phyloP scores from a whole-genome alignment of 305 asterid genomes.

The Striga hermonthica region DNA sequence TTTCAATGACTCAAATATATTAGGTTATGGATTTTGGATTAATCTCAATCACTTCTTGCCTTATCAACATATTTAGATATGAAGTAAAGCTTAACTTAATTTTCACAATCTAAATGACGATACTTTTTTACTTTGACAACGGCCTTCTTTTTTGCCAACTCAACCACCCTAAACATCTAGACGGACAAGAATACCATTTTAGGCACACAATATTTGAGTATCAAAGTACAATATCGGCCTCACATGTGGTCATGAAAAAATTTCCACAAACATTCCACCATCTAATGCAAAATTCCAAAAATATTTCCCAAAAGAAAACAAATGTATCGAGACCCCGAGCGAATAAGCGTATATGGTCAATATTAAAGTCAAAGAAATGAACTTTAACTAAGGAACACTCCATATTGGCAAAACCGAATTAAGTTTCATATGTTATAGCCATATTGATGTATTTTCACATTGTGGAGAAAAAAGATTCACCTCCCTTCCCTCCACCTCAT shows the following conservation, averaged over 20 bases:
- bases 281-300: neutral
- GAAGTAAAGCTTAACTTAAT: no score
- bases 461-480: no score
- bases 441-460: no score
- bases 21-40: no score
- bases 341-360: neutral
- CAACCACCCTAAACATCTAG: neutral
- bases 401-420: no score
- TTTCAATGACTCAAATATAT: no score
- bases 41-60: no score
- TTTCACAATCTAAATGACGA: no score
- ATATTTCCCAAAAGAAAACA: neutral
- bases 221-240: neutral
- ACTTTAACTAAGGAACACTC: neutral
- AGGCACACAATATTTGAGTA: neutral
- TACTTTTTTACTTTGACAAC: neutral
- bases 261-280: neutral
- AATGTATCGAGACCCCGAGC: neutral
- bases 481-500: no score
- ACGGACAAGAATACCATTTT: neutral
- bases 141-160: neutral
- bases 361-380: neutral
- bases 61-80: no score
- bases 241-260: neutral
- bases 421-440: no score